phyloP scores from a whole-genome alignment of 1,284 basidiomycete genomes.

The Marasmius oreades region DNA sequence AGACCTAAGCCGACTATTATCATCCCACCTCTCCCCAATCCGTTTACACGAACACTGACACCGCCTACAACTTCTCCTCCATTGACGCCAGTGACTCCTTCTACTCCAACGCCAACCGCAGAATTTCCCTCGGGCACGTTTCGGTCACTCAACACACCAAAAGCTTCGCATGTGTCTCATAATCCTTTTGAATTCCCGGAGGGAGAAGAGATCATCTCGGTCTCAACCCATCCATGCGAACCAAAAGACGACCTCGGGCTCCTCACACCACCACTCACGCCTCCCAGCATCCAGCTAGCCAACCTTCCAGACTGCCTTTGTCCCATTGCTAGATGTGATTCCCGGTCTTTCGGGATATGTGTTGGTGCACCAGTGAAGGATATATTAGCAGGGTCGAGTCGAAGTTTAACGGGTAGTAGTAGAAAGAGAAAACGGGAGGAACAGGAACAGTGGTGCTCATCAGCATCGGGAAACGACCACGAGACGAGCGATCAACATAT shows the following conservation, averaged over 20 bases:
- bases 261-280: background rate
- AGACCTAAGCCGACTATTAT: background rate
- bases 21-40: background rate
- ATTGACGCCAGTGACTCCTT: background rate
- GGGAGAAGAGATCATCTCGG: background rate
- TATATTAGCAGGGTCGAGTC: background rate
- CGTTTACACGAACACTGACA: background rate
- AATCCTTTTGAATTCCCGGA: background rate
- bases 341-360: constrained; percentile 4
- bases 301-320: background rate
- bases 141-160: background rate
- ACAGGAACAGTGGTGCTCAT: background rate
- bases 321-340: background rate
- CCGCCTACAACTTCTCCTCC: background rate
- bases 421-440: constrained; percentile 10
- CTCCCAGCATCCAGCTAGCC: background rate
- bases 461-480: background rate
- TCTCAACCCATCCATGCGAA: background rate
- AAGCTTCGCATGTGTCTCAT: background rate
- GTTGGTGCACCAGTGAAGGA: constrained; percentile 3
- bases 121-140: background rate
- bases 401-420: background rate
- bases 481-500: background rate
- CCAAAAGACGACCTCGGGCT: background rate
- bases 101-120: background rate